Evolutionary conservation across 192 early-diverging fungal species (phyloP), one percentile per base, ranked within the genome.

Genomic region (Coemansia sp.): DNA sequence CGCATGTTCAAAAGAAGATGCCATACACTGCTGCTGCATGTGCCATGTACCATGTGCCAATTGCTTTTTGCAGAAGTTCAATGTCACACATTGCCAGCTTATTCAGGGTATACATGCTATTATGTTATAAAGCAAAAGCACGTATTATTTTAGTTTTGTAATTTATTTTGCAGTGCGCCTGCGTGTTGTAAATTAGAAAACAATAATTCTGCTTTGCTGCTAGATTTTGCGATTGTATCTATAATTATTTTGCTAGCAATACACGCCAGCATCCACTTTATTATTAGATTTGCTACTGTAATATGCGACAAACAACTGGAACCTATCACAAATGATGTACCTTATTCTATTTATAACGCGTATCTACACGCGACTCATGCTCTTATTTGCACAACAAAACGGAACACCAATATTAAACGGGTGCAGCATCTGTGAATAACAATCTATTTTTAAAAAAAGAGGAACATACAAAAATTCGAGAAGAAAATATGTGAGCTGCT

Each of bases 301-400:
- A 49, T 21, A 19, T 19, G 7, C 19, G 48, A 19, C 15, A 49
- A 49, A 49, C n/a, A 8, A 2, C 48, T 19, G 19, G 48, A 49
- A 49, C 48, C 48, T 19, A 21, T 21, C 15, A 6, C 19, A 19
- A 8, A 15, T 21, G 12, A 32, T 25, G 39, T 41, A 56, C 39
- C 62, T 57, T 56, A 63, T 54, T 64, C 62, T 65, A 65, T 65
- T 65, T 65, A 57, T 65, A 57, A 5, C 5, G n/a, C 7, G 15
- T 5, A 37, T n/a, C 15, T 49, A 17, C 48, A 49, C 48, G 48
- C 48, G 48, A 8, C 48, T 8, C 19, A 21, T 19, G 48, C 48
- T 19, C 15, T 2, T 17, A 49, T 49, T 21, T 49, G 48, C 17
- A 21, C 48, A 49, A 49, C n/a, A 47, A 35, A 35, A 45, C 12